Conservation (phyloP, 768 basidiomycete genomes). For the Suillus weaverae region DNA sequence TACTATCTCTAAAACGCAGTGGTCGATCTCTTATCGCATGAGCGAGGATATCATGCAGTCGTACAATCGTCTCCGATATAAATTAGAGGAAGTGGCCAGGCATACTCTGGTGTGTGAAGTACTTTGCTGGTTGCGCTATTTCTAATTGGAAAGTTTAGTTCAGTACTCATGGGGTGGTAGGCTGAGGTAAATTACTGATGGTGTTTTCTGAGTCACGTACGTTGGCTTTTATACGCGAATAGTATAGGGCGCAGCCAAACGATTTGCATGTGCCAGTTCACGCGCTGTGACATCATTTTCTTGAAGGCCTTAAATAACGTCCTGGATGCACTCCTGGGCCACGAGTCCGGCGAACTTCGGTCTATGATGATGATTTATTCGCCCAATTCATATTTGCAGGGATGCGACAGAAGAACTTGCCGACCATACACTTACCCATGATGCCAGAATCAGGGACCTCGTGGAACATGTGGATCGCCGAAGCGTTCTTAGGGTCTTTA, state of each 20-base stretch:
- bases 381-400: too few species aligned
- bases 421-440: too few species aligned
- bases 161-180: neutral
- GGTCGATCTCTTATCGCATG: slow-evolving; percentile 92
- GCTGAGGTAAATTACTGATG: neutral
- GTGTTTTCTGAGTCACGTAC: too few species aligned
- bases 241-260: too few species aligned
- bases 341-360: too few species aligned
- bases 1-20: slow-evolving; percentile 78
- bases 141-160: slow-evolving; percentile 64
- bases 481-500: slow-evolving; percentile 69
- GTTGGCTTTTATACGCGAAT: too few species aligned
- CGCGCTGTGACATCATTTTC: too few species aligned
- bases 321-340: too few species aligned
- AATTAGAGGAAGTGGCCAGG: slow-evolving; percentile 66
- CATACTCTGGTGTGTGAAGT: slow-evolving; percentile 45
- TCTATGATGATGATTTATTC: too few species aligned
- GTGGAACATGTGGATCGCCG: slow-evolving; percentile 78
- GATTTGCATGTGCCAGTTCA: too few species aligned
- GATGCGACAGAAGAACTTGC: too few species aligned
- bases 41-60: slow-evolving; percentile 92
- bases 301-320: too few species aligned
- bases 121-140: slow-evolving; percentile 68
- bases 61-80: slow-evolving; percentile 79
- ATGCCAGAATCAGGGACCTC: slow-evolving; percentile 82